These are phyloP conservation scores for Coniochaeta hoffmannii DNA, from an alignment of 2,329 filamentous ascomycete genomes.

Conservation along the genomic window DNA sequence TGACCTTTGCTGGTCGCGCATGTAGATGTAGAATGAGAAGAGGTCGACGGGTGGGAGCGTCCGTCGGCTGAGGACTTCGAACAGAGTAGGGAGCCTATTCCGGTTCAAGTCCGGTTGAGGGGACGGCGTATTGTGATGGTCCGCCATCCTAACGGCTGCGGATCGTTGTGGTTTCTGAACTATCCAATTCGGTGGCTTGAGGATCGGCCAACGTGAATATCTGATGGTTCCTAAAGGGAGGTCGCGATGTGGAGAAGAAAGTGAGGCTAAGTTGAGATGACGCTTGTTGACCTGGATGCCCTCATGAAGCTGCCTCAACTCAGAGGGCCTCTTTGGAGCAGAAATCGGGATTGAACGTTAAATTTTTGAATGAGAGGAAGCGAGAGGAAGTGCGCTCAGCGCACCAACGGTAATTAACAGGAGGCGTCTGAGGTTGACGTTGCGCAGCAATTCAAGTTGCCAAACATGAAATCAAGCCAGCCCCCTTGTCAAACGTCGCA, in stretches of 20 bases:
- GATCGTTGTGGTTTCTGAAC: background rate
- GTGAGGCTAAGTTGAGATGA: background rate
- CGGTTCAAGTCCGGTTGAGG: slow-evolving; percentile 55
- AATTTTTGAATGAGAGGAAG: no score
- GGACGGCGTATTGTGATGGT: slow-evolving; percentile 32
- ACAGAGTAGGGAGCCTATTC: slow-evolving; percentile 86
- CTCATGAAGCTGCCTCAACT: background rate
- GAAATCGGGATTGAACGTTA: background rate
- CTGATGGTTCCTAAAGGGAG: background rate
- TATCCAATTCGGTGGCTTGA: background rate
- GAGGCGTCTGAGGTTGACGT: slow-evolving; percentile 4
- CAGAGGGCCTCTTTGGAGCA: background rate
- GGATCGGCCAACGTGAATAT: background rate
- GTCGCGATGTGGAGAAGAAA: background rate
- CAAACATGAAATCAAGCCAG: background rate
- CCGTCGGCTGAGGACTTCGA: slow-evolving; percentile 88
- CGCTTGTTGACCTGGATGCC: background rate
- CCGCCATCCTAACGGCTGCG: slow-evolving; percentile 25
- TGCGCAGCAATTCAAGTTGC: background rate
- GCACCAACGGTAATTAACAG: slow-evolving; percentile 8
- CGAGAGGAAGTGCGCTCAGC: slow-evolving; percentile 13
- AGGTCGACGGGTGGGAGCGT: slow-evolving; percentile 95
- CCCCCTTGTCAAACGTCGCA: background rate
- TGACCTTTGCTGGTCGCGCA: slow-evolving; percentile 96
- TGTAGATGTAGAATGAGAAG: slow-evolving; percentile 99